Evolutionary conservation across 345 rosid species (phyloP).

Genomic region (Barbarea vulgaris): DNA sequence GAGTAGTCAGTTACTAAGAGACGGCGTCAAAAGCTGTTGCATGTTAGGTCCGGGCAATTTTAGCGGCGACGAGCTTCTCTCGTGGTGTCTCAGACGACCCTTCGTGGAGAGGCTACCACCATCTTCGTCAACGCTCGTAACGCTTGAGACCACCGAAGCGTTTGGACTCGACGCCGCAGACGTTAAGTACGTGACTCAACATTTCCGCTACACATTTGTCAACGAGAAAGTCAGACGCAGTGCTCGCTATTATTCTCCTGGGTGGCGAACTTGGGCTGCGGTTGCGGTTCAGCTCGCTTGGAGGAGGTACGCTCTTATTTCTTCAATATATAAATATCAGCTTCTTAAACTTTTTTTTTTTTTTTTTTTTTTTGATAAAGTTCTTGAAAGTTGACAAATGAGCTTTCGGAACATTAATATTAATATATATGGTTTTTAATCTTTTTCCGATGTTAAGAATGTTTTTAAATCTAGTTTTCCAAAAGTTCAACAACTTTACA

Average conservation of each 20-base stretch:
- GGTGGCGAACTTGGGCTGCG: conserved; percentile 98
- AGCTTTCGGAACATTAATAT: neutral
- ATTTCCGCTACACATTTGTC: conserved; percentile 93
- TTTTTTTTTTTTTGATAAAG: too few relatives aligned
- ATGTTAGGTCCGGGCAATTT: conserved; percentile 98
- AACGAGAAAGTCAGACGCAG: conserved; percentile 91
- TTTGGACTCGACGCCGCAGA: conserved; percentile 91
- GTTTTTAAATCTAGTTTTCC: neutral
- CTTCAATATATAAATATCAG: neutral
- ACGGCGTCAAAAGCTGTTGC: conserved; percentile 87
- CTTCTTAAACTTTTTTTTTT: too few relatives aligned
- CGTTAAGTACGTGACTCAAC: conserved; percentile 90
- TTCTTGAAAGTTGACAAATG: too few relatives aligned
- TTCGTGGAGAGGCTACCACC: conserved; percentile 89
- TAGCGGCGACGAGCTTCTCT: conserved; percentile 92
- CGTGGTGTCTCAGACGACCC: conserved; percentile 92
- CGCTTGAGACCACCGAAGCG: conserved; percentile 93
- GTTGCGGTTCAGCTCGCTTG: conserved; percentile 97
- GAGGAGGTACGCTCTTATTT: conserved; percentile 52
- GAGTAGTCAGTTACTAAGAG: conserved; percentile 87
- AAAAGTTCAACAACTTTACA: too few relatives aligned
- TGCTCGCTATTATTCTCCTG: conserved; percentile 92
- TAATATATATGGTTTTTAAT: too few relatives aligned
- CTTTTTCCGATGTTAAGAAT: too few relatives aligned
- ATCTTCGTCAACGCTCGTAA: conserved; percentile 77